Conservation (phyloP, 2,329 filamentous ascomycete genomes). For the Aureobasidium sp. region DNA sequence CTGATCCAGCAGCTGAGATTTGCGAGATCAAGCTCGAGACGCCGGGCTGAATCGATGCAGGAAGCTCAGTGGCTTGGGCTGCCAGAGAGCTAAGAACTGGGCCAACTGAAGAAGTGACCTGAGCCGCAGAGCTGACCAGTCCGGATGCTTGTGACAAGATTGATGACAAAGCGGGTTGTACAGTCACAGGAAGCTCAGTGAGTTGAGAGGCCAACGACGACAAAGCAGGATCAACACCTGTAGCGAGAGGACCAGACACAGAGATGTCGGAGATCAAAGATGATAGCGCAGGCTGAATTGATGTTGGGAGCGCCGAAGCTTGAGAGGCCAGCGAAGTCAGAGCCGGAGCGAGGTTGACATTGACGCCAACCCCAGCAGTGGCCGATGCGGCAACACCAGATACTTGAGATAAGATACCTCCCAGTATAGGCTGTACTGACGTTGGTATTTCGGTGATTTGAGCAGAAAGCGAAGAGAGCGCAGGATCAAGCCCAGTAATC, state of each 20-base stretch:
- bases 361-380: background rate
- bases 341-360: background rate
- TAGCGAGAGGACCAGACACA: background rate
- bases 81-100: background rate
- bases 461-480: background rate
- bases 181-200: background rate
- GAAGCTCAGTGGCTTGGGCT: background rate
- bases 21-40: background rate
- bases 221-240: background rate
- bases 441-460: background rate
- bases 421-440: background rate
- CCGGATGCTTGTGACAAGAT: background rate
- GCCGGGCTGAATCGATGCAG: background rate
- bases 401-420: background rate
- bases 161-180: background rate
- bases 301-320: background rate
- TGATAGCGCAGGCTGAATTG: background rate
- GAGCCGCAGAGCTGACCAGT: background rate
- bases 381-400: background rate
- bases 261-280: background rate
- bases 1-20: background rate
- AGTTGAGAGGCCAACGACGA: background rate
- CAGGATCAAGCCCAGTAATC: background rate
- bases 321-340: background rate
- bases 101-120: background rate